Conservation (phyloP, 768 basidiomycete genomes). For the Filobasidium floriforme region DNA sequence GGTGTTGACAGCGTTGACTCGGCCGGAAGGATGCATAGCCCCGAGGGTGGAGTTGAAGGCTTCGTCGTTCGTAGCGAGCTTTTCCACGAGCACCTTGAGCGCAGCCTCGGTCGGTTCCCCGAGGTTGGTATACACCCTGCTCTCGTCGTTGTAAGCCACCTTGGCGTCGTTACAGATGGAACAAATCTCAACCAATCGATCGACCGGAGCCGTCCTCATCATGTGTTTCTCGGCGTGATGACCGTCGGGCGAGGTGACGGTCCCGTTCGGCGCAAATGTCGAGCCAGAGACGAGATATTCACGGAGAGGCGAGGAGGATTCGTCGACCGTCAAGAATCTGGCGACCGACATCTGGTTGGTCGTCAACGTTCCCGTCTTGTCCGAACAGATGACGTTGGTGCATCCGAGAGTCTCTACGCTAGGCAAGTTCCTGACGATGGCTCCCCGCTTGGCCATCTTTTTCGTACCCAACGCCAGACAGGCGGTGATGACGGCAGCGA, state of each 20-base stretch:
- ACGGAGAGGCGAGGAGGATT: constrained; percentile 50
- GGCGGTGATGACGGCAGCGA: constrained; percentile 97
- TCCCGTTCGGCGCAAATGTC: constrained; percentile 80
- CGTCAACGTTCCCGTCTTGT: constrained; percentile 86
- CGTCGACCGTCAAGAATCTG: constrained; percentile 66
- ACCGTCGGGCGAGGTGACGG: constrained; percentile 60
- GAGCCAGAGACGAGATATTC: constrained; percentile 84
- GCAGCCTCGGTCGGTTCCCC: constrained; percentile 98
- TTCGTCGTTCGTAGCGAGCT: constrained; percentile 67
- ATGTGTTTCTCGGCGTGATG: constrained; percentile 55
- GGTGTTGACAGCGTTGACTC: constrained; percentile 78
- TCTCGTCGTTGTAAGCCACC: constrained; percentile 70
- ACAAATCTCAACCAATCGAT: constrained; percentile 70
- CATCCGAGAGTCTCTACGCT: constrained; percentile 96
- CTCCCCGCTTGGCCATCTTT: constrained; percentile 99
- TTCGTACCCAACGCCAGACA: constrained; percentile 94
- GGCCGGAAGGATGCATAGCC: constrained; percentile 54
- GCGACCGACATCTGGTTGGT: constrained; percentile 98
- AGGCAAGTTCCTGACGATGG: constrained; percentile 91
- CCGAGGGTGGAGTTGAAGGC: constrained; percentile 51
- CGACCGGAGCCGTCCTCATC: constrained; percentile 39
- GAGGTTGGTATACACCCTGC: constrained; percentile 65
- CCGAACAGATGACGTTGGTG: constrained; percentile 97
- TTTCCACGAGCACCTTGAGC: constrained; percentile 87
- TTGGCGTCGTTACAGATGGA: constrained; percentile 93